Conservation (phyloP, 352 stramenopile species). For the Globisporangium nunn region DNA sequence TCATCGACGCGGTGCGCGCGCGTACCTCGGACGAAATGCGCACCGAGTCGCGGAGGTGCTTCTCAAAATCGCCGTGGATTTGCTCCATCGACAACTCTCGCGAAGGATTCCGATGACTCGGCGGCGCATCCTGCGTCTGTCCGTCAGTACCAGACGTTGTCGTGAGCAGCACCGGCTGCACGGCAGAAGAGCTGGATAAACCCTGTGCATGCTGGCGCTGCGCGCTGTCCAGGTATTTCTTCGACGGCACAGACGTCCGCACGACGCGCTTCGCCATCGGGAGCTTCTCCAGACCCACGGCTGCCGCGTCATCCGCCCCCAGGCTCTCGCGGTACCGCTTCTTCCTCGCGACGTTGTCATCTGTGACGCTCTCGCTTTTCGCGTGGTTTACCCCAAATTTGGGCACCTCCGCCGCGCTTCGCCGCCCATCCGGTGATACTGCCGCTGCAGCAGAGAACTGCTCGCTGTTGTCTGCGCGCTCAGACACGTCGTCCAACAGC, state of each 20-base stretch:
- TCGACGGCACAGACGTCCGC: constrained; percentile 30
- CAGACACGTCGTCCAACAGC: background rate
- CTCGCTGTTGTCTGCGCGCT: background rate
- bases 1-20: constrained; percentile 26
- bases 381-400: background rate
- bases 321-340: constrained; percentile 9
- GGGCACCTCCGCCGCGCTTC: background rate
- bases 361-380: constrained; percentile 3
- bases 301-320: constrained; percentile 1
- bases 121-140: background rate
- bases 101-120: constrained; percentile 3
- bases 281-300: constrained; percentile 1
- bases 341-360: constrained; percentile 15
- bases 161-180: constrained; percentile 2
- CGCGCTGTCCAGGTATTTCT: constrained; percentile 33
- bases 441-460: background rate
- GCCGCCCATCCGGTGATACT: background rate
- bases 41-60: constrained; percentile 41
- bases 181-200: constrained; percentile 3
- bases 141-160: background rate
- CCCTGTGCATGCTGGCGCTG: constrained; percentile 27
- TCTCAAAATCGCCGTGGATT: constrained; percentile 29
- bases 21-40: constrained; percentile 35
- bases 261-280: constrained; percentile 20
- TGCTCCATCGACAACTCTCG: constrained; percentile 17